Base-by-base conservation (phyloP, 2,329 filamentous ascomycete species). In the Verticillium alfalfae region DNA sequence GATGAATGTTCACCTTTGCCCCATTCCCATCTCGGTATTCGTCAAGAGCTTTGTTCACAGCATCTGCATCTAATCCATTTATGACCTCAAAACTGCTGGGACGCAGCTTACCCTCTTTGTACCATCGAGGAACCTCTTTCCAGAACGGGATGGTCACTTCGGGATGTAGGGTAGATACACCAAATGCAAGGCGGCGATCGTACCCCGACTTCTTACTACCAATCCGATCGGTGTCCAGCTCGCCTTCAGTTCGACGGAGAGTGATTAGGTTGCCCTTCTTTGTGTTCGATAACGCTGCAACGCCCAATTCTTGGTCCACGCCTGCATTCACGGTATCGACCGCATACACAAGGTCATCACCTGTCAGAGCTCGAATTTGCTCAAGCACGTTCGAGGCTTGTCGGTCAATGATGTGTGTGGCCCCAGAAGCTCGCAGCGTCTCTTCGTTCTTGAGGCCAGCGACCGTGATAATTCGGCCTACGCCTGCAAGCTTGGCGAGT, bases 241-340 rank as follows among this genome's bases (percentile, higher is more conserved):
- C 58, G 22, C 58, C 58, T 12, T 45, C 58, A 34, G 58, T 15
- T 34, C 49, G 58, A 45, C 58, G 58, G 26, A 60, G 49, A 39
- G 58, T 60, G 36, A 60, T 39, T 5, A 60, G 16, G 12, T 8
- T 60, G 15, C 58, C 58, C 26, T 56, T 60, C 36, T 60, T 60
- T 5, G 58, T 56, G 49, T 60, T 56, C 16, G 58, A 60, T 12
- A 60, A 26, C 15, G 58, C 58, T 5, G 58, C 58, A 26, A 60
- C 49, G 10, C 58, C 52, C 7, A 60, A 22, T 41, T 56, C 58
- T 60, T 60, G 58, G 10, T 56, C 58, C 37, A 45, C 3, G 36
- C 49, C 58, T 18, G 34, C 58, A 36, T 60, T 60, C 9, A 60
- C 52, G 10, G 58, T 60, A 34, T 60, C 58, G 26, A 60, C 58